These are phyloP conservation scores for Ploettnerulaceae sp. DNA, from an alignment of 2,329 filamentous ascomycete species.

Conservation along the genomic window DNA sequence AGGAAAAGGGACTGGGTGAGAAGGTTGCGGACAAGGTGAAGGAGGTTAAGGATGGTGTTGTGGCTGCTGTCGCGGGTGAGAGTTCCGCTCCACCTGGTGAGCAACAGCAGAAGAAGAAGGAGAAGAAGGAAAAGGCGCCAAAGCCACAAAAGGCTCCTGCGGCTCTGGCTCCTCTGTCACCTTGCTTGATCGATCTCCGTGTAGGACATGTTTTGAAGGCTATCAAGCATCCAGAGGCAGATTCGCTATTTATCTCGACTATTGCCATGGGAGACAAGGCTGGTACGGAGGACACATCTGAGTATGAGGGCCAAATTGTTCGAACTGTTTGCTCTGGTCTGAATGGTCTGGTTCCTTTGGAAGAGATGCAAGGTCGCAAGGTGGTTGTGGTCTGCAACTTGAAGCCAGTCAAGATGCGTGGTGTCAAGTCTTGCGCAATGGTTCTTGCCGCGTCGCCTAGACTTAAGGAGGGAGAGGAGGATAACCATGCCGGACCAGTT, in stretches of 20 bases:
- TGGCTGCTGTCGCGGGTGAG: constrained; percentile 35
- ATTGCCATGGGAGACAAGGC: constrained; percentile 89
- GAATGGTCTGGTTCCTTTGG: constrained; percentile 85
- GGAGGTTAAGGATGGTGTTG: constrained; percentile 35
- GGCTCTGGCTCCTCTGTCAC: constrained; percentile 71
- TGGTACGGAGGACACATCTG: constrained; percentile 80
- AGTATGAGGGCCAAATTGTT: constrained; percentile 86
- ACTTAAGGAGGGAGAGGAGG: constrained; percentile 73
- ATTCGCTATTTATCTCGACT: constrained; percentile 91
- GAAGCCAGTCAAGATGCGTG: constrained; percentile 98
- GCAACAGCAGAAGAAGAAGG: constrained; percentile 62
- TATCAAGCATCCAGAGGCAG: constrained; percentile 91
- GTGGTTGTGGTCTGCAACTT: constrained; percentile 95
- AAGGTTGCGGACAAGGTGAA: constrained; percentile 45
- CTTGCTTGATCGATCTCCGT: constrained; percentile 84
- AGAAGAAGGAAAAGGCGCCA: constrained; percentile 85
- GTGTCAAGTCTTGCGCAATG: constrained; percentile 78
- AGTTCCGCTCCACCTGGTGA: constrained; percentile 3
- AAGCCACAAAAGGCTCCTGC: constrained; percentile 66
- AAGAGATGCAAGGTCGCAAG: constrained; percentile 95
- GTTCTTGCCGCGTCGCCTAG: constrained; percentile 90
- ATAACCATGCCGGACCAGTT: constrained; percentile 83
- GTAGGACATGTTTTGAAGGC: constrained; percentile 98
- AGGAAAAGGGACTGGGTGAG: constrained; percentile 48
- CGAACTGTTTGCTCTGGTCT: constrained; percentile 96